phyloP scores from a whole-genome alignment of 306 rosid species.

The Lablab purpureus region DNA sequence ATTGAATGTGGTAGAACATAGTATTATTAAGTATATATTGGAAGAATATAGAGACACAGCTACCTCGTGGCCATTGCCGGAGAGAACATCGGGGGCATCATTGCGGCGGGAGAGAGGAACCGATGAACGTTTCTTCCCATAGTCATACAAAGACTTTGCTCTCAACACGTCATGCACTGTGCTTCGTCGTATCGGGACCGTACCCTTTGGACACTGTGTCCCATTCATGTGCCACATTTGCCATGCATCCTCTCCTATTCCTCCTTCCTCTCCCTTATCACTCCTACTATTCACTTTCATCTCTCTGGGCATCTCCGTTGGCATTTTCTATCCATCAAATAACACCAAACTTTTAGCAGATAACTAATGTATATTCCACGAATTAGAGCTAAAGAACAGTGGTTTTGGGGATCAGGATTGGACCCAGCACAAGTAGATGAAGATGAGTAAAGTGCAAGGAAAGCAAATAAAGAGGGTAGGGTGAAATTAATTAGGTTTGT shows the following conservation, averaged over 20 bases:
- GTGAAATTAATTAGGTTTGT: conserved; percentile 19
- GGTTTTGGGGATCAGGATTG: neutral
- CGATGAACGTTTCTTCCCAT: conserved; percentile 66
- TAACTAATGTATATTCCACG: neutral
- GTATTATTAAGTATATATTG: neutral
- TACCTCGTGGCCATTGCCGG: conserved; percentile 90
- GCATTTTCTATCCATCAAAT: conserved; percentile 58
- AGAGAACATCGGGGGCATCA: conserved; percentile 70
- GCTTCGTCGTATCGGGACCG: conserved; percentile 75
- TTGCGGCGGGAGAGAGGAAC: conserved; percentile 27
- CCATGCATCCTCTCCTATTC: conserved; percentile 35
- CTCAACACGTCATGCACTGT: conserved; percentile 64
- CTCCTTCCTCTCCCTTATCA: neutral
- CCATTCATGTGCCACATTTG: conserved; percentile 90
- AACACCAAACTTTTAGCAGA: neutral
- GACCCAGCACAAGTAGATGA: neutral
- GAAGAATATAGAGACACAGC: neutral
- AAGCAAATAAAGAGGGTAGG: neutral
- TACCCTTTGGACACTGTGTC: conserved; percentile 81
- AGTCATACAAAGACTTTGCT: conserved; percentile 79
- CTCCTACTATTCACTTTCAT: conserved; percentile 18
- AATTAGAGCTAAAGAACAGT: neutral
- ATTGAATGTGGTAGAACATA: neutral
- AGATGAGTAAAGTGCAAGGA: neutral
- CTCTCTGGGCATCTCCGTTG: conserved; percentile 64